Percentiles rank a stretch among this genome's conserved stretches.
Evolutionary conservation across 1,139 yeast genomes (phyloP).

Genomic region (Protomyces inouyei): DNA sequence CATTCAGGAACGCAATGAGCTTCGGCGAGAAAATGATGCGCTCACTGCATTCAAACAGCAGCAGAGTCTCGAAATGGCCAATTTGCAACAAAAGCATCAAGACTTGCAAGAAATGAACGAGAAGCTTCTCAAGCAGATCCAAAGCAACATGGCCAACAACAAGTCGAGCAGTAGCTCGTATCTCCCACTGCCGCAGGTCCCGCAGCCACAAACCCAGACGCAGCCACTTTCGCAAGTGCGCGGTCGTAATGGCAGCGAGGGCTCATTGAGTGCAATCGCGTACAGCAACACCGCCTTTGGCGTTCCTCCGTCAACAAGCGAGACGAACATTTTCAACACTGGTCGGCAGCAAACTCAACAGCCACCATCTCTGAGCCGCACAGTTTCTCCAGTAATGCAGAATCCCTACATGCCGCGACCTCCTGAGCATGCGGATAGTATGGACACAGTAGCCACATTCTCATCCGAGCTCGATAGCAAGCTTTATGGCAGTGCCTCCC

Average conservation of each 20-base stretch:
- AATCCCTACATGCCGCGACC: background rate
- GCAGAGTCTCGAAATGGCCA: slow-evolving; percentile 39
- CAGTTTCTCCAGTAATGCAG: background rate
- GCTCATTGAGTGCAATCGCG: background rate
- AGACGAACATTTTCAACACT: background rate
- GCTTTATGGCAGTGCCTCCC: background rate
- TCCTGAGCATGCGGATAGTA: background rate
- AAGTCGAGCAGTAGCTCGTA: background rate
- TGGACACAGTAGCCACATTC: background rate
- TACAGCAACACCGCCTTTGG: background rate
- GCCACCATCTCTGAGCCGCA: background rate
- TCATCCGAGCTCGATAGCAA: background rate
- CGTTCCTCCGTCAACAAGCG: background rate
- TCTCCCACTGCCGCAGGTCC: background rate
- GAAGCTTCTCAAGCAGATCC: slow-evolving; percentile 40
- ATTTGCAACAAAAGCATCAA: slow-evolving; percentile 39
- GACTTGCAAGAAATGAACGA: slow-evolving; percentile 43
- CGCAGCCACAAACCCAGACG: too few species aligned
- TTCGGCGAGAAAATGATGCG: slow-evolving; percentile 38
- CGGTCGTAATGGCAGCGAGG: background rate
- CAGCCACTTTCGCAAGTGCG: background rate
- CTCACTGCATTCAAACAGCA: slow-evolving; percentile 36
- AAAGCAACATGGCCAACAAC: slow-evolving; percentile 6
- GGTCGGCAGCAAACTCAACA: background rate
- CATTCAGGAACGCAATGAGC: slow-evolving; percentile 38